A percentile compares a stretch with the other conserved stretches of the same genome.
These are phyloP conservation scores for Coleophoma crateriformis DNA, from an alignment of 2,329 filamentous ascomycete species.

Conservation along the genomic window DNA sequence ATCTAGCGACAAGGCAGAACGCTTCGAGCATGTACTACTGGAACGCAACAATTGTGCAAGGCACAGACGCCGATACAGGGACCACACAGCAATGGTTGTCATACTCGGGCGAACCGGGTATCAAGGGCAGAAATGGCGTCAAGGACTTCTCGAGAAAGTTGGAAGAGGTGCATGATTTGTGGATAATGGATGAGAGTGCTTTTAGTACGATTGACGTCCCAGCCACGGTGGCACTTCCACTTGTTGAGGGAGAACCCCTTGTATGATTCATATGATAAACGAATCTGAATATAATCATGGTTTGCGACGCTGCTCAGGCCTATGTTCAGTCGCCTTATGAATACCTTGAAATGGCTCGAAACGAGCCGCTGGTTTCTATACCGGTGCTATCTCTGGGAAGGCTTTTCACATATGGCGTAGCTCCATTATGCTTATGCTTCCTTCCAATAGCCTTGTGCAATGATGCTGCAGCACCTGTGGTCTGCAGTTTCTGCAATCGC, in stretches of 20 bases:
- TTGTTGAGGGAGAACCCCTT: slow-evolving; percentile 7
- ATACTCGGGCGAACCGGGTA: slow-evolving; percentile 13
- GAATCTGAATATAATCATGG: too few relatives aligned
- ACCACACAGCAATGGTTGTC: slow-evolving; percentile 25
- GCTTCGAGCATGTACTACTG: slow-evolving; percentile 26
- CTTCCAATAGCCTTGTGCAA: too few relatives aligned
- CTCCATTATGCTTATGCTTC: too few relatives aligned
- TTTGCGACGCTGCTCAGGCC: too few relatives aligned
- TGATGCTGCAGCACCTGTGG: too few relatives aligned
- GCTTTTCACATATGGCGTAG: too few relatives aligned
- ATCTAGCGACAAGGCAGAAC: slow-evolving; percentile 21
- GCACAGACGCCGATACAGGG: slow-evolving; percentile 22
- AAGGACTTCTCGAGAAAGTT: slow-evolving; percentile 17
- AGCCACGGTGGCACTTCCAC: slow-evolving; percentile 4
- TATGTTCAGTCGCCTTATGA: too few relatives aligned
- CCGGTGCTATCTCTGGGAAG: too few relatives aligned
- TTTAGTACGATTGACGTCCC: slow-evolving; percentile 10
- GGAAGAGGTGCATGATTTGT: slow-evolving; percentile 20
- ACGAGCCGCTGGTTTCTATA: too few relatives aligned
- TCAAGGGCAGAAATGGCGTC: slow-evolving; percentile 8
- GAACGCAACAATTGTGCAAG: slow-evolving; percentile 27
- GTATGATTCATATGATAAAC: background rate
- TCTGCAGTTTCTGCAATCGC: too few relatives aligned
- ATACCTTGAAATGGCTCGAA: too few relatives aligned
- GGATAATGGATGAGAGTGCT: slow-evolving; percentile 14